Conservation (phyloP, 176 grass and related monocot genomes). For the Rhynchospora pubera region DNA sequence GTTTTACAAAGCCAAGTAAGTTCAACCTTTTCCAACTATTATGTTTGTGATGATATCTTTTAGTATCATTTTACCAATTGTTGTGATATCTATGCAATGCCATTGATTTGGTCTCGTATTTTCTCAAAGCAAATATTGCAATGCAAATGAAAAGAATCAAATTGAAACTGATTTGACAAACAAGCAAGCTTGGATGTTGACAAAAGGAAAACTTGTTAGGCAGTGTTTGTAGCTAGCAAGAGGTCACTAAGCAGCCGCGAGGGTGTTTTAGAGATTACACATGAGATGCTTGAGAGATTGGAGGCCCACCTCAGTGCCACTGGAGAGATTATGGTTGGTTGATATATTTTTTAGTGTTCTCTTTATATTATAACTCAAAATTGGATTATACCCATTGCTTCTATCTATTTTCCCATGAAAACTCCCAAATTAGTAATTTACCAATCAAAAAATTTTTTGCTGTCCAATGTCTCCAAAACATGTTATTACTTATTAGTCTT, state of each 20-base stretch:
- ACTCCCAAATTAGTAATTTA: neutral
- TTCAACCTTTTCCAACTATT: slow-evolving; percentile 2
- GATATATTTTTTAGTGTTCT: slow-evolving; percentile 11
- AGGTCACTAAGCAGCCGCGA: slow-evolving; percentile 58
- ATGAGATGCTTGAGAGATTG: slow-evolving; percentile 94
- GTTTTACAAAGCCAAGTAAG: slow-evolving; percentile 94
- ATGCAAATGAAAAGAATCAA: neutral
- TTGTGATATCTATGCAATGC: neutral
- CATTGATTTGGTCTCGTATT: neutral
- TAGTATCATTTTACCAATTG: neutral
- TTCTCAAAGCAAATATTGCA: neutral
- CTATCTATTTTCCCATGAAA: neutral
- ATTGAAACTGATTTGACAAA: neutral
- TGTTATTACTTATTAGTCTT: neutral
- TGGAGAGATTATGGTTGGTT: slow-evolving; percentile 55
- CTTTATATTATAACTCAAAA: neutral
- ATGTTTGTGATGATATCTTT: slow-evolving; percentile 3
- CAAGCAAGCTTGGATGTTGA: neutral
- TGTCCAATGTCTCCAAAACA: neutral
- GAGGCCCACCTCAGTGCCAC: slow-evolving; percentile 88
- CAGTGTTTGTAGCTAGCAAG: slow-evolving; percentile 85
- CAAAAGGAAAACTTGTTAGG: slow-evolving; percentile 34
- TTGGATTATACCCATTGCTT: neutral
- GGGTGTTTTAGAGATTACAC: slow-evolving; percentile 77
- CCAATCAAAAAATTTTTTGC: neutral